Conservation (phyloP, 2,329 filamentous ascomycete genomes). For the Dactylonectria estremocensis region DNA sequence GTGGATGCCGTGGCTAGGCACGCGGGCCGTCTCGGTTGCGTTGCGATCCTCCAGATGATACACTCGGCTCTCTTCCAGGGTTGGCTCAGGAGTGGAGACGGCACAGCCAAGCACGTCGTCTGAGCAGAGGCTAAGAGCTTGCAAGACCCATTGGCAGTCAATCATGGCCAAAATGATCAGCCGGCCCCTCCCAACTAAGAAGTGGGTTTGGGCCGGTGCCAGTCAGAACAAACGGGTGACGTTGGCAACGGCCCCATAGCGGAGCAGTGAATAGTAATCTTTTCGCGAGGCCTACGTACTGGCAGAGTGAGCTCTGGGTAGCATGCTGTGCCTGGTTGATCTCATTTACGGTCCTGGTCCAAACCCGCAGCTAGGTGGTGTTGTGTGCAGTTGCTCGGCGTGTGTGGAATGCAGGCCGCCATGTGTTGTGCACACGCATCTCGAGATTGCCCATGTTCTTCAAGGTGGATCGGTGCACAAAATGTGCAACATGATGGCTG, state of each 20-base stretch:
- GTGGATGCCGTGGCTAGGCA: conserved; percentile 17
- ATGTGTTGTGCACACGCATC: conserved; percentile 20
- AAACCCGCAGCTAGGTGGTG: conserved; percentile 4
- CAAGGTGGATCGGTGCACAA: conserved; percentile 17
- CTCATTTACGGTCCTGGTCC: conserved; percentile 1
- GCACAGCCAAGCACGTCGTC: conserved; percentile 10
- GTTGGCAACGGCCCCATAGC: conserved; percentile 18
- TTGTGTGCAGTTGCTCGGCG: conserved; percentile 6
- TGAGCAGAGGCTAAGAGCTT: conserved; percentile 22
- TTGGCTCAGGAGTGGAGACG: conserved; percentile 13
- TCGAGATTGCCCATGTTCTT: conserved; percentile 15
- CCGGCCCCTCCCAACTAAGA: conserved; percentile 27
- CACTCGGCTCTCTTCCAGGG: conserved; percentile 18
- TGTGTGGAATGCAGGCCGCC: conserved; percentile 23
- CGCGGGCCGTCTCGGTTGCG: conserved; percentile 26
- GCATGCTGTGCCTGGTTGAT: conserved; percentile 2
- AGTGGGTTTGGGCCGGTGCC: conserved; percentile 12
- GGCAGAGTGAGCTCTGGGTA: background rate
- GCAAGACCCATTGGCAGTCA: conserved; percentile 15
- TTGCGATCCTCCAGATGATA: conserved; percentile 25
- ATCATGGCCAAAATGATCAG: conserved; percentile 29
- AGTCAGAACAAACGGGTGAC: conserved; percentile 5
- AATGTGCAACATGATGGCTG: conserved; percentile 13
- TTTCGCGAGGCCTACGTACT: conserved; percentile 12
- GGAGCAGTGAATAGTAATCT: conserved; percentile 17